These are phyloP conservation scores for Taxawa tesnikishii DNA, from an alignment of 2,329 filamentous ascomycete species.

Conservation along the genomic window DNA sequence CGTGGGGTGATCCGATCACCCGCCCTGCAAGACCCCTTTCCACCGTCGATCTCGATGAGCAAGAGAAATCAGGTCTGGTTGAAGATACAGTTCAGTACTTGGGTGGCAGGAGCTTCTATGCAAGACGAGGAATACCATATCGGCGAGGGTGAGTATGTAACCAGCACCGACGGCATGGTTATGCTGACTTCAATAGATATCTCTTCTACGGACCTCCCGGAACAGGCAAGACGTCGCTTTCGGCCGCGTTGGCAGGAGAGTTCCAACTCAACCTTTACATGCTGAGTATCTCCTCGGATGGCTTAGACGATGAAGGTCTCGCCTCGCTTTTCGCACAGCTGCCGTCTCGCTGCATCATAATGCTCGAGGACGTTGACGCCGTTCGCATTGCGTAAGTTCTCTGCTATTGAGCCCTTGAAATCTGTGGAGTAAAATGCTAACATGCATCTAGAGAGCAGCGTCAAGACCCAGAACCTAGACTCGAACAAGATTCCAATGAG, in stretches of 20 bases:
- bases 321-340: slow-evolving; percentile 29
- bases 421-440: too few species aligned
- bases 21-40: slow-evolving; percentile 58
- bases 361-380: slow-evolving; percentile 36
- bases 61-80: slow-evolving; percentile 54
- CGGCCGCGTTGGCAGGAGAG: slow-evolving; percentile 31
- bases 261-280: slow-evolving; percentile 35
- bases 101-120: slow-evolving; percentile 68
- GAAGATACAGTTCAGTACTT: slow-evolving; percentile 69
- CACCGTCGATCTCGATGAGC: slow-evolving; percentile 60
- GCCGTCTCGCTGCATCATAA: slow-evolving; percentile 31
- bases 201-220: slow-evolving; percentile 58
- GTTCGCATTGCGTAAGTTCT: too few species aligned
- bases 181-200: too few species aligned
- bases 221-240: slow-evolving; percentile 23
- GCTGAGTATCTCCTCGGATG: slow-evolving; percentile 48
- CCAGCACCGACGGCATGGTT: too few species aligned
- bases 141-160: too few species aligned
- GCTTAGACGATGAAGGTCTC: slow-evolving; percentile 56
- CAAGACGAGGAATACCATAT: slow-evolving; percentile 74
- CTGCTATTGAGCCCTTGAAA: too few species aligned
- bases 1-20: slow-evolving; percentile 31
- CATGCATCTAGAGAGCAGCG: too few species aligned
- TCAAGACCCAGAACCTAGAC: too few species aligned
- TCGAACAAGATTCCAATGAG: too few species aligned